Evolutionary conservation across 495 filamentous ascomycete genomes (phyloP).

Genomic region (Paragyromitra xinjiangensis): DNA sequence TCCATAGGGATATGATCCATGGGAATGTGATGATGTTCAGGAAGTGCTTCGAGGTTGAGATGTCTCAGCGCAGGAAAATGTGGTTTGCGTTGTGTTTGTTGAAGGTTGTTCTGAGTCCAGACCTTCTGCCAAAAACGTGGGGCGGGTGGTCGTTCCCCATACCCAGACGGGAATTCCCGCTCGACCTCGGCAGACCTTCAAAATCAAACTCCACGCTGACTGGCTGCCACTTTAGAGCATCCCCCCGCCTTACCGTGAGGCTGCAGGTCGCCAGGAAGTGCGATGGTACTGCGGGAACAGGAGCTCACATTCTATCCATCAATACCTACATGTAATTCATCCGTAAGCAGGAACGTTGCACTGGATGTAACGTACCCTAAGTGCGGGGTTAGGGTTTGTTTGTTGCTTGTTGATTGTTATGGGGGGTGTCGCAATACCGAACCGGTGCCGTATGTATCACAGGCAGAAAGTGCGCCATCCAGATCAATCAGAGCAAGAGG

Average conservation of each 20-base stretch:
- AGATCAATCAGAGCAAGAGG: conserved; percentile 20
- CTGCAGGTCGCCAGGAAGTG: conserved; percentile 24
- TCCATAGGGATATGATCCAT: not conserved
- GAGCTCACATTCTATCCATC: not conserved
- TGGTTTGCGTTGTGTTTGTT: not conserved
- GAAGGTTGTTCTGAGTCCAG: not conserved
- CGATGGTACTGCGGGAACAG: not conserved
- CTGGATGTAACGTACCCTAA: not conserved
- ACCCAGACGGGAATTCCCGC: conserved; percentile 8
- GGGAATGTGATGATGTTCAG: not conserved
- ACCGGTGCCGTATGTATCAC: conserved; percentile 20
- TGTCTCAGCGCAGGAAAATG: not conserved
- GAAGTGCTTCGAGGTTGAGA: not conserved
- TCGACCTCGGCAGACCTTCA: conserved; percentile 1
- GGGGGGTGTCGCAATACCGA: conserved; percentile 9
- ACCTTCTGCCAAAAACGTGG: not conserved
- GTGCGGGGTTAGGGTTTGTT: conserved; percentile 34
- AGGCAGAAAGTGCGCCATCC: conserved; percentile 21
- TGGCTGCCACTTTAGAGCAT: not conserved
- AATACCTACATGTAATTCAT: not conserved
- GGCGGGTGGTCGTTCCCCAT: not conserved
- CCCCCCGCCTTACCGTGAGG: conserved; percentile 5
- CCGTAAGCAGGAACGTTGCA: conserved; percentile 13
- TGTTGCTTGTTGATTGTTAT: not conserved
- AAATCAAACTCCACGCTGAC: not conserved